These are phyloP conservation scores for Sisymbrium altissimum DNA, from an alignment of 345 rosid species.

Conservation along the genomic window DNA sequence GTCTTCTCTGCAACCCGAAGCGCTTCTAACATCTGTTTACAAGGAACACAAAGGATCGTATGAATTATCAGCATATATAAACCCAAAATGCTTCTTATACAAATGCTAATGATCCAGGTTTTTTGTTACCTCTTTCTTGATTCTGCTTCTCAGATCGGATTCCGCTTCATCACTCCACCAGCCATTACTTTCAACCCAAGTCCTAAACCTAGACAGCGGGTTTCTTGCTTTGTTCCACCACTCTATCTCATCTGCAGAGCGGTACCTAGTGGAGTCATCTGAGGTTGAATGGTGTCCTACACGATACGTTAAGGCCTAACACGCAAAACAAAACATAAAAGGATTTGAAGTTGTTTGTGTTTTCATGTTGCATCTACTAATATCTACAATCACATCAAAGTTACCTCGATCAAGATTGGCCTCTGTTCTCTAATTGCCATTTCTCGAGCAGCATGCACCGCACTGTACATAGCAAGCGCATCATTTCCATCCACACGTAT, in stretches of 20 bases:
- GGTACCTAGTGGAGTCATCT: conserved; percentile 89
- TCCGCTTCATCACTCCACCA: conserved; percentile 79
- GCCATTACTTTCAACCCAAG: conserved; percentile 66
- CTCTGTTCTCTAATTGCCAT: conserved; percentile 67
- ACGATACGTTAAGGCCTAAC: conserved; percentile 82
- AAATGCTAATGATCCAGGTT: background rate
- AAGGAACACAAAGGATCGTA: background rate
- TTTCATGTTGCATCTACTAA: background rate
- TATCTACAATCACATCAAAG: background rate
- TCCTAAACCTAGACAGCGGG: conserved; percentile 64
- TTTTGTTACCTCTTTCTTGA: conserved; percentile 63
- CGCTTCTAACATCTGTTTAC: conserved; percentile 61
- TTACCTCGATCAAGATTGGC: conserved; percentile 85
- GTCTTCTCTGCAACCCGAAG: conserved; percentile 70
- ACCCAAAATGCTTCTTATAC: background rate
- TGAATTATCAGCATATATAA: background rate
- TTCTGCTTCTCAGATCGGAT: conserved; percentile 51
- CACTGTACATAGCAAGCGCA: conserved; percentile 80
- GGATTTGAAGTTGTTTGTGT: background rate
- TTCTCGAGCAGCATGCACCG: conserved; percentile 67
- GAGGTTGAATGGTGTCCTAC: conserved; percentile 93
- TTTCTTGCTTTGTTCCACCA: conserved; percentile 59
- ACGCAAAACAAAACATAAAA: background rate
- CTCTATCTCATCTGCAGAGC: conserved; percentile 65
- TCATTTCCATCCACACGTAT: conserved; percentile 93